A percentile compares a stretch with the other conserved stretches of the same genome.
Conservation (phyloP, 257 asterid genomes). For the Linaria vulgaris region DNA sequence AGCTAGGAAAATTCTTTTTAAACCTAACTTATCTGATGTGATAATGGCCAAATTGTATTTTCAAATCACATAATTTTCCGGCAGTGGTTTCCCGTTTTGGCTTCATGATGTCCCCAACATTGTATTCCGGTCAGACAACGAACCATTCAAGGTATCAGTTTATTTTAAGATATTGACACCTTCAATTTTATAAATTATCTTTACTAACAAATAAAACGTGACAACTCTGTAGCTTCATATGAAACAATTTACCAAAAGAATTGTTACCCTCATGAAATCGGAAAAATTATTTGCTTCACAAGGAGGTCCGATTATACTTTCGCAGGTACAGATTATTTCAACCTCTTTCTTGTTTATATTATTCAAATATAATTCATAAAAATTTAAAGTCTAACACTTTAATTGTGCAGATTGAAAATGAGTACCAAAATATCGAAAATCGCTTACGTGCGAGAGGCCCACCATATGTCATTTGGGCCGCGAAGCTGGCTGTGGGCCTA, state of each 20-base stretch:
- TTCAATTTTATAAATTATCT: no score
- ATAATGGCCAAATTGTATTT: no score
- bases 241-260: conserved; percentile 66
- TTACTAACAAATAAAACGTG: no score
- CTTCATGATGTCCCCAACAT: conserved; percentile 73
- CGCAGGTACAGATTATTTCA: conserved; percentile 50
- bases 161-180: no score
- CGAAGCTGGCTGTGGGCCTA: conserved; percentile 73
- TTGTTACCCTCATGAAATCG: conserved; percentile 72
- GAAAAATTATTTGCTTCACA: conserved; percentile 79
- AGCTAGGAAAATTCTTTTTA: no score
- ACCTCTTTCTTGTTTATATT: no score
- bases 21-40: background rate
- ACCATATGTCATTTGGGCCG: conserved; percentile 84
- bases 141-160: conserved; percentile 63
- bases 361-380: no score
- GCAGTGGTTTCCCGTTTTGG: conserved; percentile 92
- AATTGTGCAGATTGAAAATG: conserved; percentile 70
- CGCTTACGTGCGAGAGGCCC: conserved; percentile 53
- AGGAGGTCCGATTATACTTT: conserved; percentile 87
- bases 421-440: conserved; percentile 67
- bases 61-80: no score
- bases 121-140: conserved; percentile 68
- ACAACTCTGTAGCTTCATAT: conserved; percentile 46
- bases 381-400: no score